A percentile compares a stretch with the other conserved stretches of the same genome.
Evolutionary conservation across 352 stramenopile genomes (phyloP).

Genomic region (Globisporangium cystogenes): DNA sequence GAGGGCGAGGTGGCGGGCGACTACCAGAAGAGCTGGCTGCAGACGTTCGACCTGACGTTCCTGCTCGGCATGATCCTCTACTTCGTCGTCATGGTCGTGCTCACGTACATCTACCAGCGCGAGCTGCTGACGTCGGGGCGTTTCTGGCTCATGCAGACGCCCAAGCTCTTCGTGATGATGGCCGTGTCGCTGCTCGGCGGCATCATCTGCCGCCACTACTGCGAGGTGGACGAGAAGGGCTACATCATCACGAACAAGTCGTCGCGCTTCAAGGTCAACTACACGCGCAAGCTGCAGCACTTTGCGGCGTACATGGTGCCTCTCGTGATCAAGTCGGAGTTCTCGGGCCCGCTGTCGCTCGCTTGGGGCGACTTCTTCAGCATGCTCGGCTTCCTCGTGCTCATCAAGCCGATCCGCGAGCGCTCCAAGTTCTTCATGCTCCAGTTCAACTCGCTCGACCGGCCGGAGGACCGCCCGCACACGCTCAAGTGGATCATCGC

Average conservation of each 20-base stretch:
- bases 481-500: constrained; percentile 86
- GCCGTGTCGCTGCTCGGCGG: constrained; percentile 54
- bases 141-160: constrained; percentile 48
- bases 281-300: constrained; percentile 83
- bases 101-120: constrained; percentile 46
- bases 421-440: constrained; percentile 84
- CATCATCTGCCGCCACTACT: constrained; percentile 76
- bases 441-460: constrained; percentile 86
- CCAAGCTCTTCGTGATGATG: constrained; percentile 55
- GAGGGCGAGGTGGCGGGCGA: constrained; percentile 53
- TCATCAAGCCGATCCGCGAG: constrained; percentile 83
- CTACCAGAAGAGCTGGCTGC: constrained; percentile 47
- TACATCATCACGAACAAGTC: constrained; percentile 86
- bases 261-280: constrained; percentile 86
- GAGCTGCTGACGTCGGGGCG: constrained; percentile 25
- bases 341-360: constrained; percentile 49
- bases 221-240: constrained; percentile 68
- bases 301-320: constrained; percentile 82
- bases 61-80: constrained; percentile 46
- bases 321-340: constrained; percentile 66
- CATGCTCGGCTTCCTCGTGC: constrained; percentile 72
- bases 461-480: constrained; percentile 75
- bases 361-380: constrained; percentile 83
- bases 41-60: constrained; percentile 60
- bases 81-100: constrained; percentile 27